Evolutionary conservation across 169 alveolate genomes (phyloP).

Genomic region (Cryptosporidium andersoni): DNA sequence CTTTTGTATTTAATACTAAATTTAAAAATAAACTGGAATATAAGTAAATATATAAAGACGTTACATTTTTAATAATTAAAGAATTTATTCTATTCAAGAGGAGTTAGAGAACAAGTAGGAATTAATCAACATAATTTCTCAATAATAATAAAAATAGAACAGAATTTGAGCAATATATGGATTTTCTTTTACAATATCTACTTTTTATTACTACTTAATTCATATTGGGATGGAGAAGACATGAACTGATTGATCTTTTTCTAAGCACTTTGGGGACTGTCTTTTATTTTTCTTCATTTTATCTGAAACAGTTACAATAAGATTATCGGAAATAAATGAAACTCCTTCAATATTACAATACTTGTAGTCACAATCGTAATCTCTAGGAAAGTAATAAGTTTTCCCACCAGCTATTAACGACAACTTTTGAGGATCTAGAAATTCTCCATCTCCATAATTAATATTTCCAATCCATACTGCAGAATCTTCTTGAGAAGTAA

Average conservation of each 20-base stretch:
- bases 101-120: not conserved
- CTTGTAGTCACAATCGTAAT: slow-evolving; percentile 54
- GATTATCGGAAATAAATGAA: slow-evolving; percentile 66
- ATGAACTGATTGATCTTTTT: slow-evolving; percentile 60
- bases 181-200: not conserved
- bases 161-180: not conserved
- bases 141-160: not conserved
- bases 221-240: slow-evolving; percentile 52
- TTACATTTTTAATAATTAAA: too few relatives aligned
- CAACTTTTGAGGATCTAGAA: slow-evolving; percentile 36
- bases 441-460: slow-evolving; percentile 68
- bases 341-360: slow-evolving; percentile 68
- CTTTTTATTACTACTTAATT: not conserved
- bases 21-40: too few relatives aligned
- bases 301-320: slow-evolving; percentile 58
- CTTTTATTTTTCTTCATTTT: slow-evolving; percentile 63
- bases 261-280: slow-evolving; percentile 58
- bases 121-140: not conserved
- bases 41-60: too few relatives aligned
- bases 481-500: slow-evolving; percentile 67
- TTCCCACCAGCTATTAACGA: slow-evolving; percentile 35
- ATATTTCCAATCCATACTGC: slow-evolving; percentile 56
- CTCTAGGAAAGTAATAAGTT: slow-evolving; percentile 56
- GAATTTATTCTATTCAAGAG: too few relatives aligned
- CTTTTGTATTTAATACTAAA: too few relatives aligned